A percentile compares a stretch with the other conserved stretches of the same genome.
phyloP scores from a whole-genome alignment of 345 rosid genomes.

The Lepidium sativum region DNA sequence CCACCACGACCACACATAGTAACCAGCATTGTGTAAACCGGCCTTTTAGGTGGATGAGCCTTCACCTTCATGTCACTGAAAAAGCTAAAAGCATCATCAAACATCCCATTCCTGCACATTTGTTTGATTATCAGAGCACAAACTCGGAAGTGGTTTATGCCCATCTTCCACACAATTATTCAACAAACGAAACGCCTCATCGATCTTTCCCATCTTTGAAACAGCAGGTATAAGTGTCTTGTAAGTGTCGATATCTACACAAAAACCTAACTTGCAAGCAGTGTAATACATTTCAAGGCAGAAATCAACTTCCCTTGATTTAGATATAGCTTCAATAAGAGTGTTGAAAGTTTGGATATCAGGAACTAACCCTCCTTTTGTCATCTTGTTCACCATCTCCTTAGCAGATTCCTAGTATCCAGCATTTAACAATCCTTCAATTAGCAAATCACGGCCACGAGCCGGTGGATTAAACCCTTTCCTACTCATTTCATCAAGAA shows the following conservation, averaged over 20 bases:
- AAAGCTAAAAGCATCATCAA: conserved; percentile 81
- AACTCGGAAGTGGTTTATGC: conserved; percentile 78
- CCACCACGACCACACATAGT: conserved; percentile 92
- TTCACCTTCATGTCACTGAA: conserved; percentile 81
- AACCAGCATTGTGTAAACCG: conserved; percentile 84
- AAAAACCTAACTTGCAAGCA: conserved; percentile 60
- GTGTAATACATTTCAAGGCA: conserved; percentile 61
- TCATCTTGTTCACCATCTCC: conserved; percentile 68
- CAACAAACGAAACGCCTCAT: conserved; percentile 67
- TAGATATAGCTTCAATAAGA: conserved; percentile 49
- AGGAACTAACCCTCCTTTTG: conserved; percentile 58
- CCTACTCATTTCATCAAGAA: conserved; percentile 77
- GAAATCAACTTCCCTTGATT: conserved; percentile 65
- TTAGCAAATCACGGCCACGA: conserved; percentile 76
- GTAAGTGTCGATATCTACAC: conserved; percentile 56
- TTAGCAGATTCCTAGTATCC: conserved; percentile 81
- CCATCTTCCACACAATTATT: conserved; percentile 70
- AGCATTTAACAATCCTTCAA: conserved; percentile 73
- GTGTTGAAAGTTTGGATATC: conserved; percentile 60
- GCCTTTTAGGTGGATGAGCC: conserved; percentile 85
- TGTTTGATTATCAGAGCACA: conserved; percentile 85
- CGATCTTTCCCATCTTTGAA: conserved; percentile 69
- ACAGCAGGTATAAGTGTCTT: conserved; percentile 77
- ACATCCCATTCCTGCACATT: conserved; percentile 65
- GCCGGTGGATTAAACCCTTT: conserved; percentile 84